A percentile compares a stretch with the other conserved stretches of the same genome.
phyloP scores from a whole-genome alignment of 2,329 filamentous ascomycete species.

The Trichophyton benhamiae region DNA sequence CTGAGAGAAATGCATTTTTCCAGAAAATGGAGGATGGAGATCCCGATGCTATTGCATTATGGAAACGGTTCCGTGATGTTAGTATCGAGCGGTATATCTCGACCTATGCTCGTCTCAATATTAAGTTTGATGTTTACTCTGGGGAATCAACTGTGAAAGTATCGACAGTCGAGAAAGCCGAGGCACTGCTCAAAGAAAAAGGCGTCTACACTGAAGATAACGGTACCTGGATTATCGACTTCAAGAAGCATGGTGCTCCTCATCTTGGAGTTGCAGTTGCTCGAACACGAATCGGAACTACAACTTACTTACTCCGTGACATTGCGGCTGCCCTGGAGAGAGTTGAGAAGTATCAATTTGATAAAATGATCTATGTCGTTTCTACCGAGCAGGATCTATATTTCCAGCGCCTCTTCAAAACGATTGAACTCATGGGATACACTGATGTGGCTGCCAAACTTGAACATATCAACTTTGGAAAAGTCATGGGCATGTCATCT shows the following conservation, averaged over 20 bases:
- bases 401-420: conserved; percentile 63
- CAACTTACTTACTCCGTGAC: conserved; percentile 65
- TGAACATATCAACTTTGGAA: conserved; percentile 64
- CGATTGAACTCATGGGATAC: conserved; percentile 58
- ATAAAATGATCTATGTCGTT: conserved; percentile 72
- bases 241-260: conserved; percentile 55
- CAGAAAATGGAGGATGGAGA: conserved; percentile 60
- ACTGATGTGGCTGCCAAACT: conserved; percentile 55
- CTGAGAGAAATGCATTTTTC: conserved; percentile 44
- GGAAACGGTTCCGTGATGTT: conserved; percentile 54
- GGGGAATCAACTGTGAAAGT: conserved; percentile 63
- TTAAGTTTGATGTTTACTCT: conserved; percentile 58
- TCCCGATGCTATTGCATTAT: conserved; percentile 46
- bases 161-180: conserved; percentile 53
- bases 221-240: conserved; percentile 62
- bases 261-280: conserved; percentile 59
- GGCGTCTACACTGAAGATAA: conserved; percentile 56
- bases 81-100: conserved; percentile 55
- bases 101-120: conserved; percentile 58
- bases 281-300: conserved; percentile 61
- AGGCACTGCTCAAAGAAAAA: conserved; percentile 50
- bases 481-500: conserved; percentile 59
- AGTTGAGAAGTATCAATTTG: conserved; percentile 49
- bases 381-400: conserved; percentile 61
- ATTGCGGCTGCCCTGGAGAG: conserved; percentile 61